Evolutionary conservation across 768 basidiomycete species (phyloP).

Genomic region (Ramaria sp.): DNA sequence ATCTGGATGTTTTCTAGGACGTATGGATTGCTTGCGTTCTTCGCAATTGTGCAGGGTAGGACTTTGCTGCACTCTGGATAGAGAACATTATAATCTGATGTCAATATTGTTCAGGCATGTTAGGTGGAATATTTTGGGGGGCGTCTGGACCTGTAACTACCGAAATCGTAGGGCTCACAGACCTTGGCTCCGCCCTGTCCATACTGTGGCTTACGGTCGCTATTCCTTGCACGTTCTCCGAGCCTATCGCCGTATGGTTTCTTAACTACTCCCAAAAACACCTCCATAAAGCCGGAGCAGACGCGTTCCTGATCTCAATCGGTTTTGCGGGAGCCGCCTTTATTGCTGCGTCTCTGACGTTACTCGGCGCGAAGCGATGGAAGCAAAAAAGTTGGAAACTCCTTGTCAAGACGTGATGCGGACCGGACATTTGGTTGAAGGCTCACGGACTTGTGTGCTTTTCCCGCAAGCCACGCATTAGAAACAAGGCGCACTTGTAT

Average conservation of each 20-base stretch:
- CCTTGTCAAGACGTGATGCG: not conserved
- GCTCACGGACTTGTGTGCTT: too few relatives aligned
- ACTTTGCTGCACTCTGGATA: not conserved
- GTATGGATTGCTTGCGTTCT: constrained; percentile 21
- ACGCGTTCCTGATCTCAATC: constrained; percentile 1
- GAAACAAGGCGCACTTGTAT: too few relatives aligned
- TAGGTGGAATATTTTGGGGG: constrained; percentile 15
- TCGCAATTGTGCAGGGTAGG: constrained; percentile 21
- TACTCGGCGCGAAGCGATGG: constrained; percentile 13
- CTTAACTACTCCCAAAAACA: not conserved
- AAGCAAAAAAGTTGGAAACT: constrained; percentile 12
- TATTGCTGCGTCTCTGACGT: constrained; percentile 8
- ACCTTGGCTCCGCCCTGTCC: constrained; percentile 10
- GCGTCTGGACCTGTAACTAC: constrained; percentile 11
- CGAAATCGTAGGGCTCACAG: constrained; percentile 13
- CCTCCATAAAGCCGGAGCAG: not conserved
- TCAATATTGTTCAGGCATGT: not conserved
- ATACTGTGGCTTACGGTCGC: constrained; percentile 7
- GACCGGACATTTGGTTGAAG: too few relatives aligned
- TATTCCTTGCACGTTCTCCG: too few relatives aligned
- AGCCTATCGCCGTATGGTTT: not conserved
- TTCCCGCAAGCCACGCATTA: too few relatives aligned
- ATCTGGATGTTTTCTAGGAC: constrained; percentile 22
- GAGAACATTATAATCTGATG: too few relatives aligned
- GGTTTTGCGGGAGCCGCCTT: constrained; percentile 13